A percentile compares a stretch with the other conserved stretches of the same genome.
These are phyloP conservation scores for Volvariella surrecta DNA, from an alignment of 1,284 basidiomycete species.

Conservation along the genomic window DNA sequence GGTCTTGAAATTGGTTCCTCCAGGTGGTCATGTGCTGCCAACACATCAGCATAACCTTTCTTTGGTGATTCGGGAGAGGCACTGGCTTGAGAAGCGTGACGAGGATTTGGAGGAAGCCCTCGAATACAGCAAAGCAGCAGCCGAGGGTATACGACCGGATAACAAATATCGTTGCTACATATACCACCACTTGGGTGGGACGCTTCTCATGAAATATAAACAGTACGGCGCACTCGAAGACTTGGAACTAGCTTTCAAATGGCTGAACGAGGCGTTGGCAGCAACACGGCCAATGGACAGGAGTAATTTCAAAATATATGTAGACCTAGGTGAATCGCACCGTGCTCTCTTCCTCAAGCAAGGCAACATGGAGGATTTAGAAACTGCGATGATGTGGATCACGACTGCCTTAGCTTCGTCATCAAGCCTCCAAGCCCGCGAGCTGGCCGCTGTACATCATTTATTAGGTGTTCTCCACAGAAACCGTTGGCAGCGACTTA, in stretches of 20 bases:
- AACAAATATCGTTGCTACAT: not conserved
- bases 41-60: slow-evolving; percentile 2
- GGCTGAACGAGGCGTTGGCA: not conserved
- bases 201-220: slow-evolving; percentile 3
- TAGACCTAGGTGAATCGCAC: slow-evolving; percentile 1
- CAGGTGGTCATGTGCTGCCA: too few species aligned
- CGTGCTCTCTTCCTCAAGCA: too few species aligned
- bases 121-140: slow-evolving; percentile 4
- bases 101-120: slow-evolving; percentile 7
- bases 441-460: too few species aligned
- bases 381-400: too few species aligned
- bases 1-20: too few species aligned
- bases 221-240: slow-evolving; percentile 2
- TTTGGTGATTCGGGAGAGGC: slow-evolving; percentile 4
- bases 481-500: slow-evolving; percentile 3
- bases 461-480: slow-evolving; percentile 1
- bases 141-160: slow-evolving; percentile 3
- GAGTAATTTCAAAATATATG: slow-evolving; percentile 3
- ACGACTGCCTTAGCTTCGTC: too few species aligned
- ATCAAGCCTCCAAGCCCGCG: too few species aligned
- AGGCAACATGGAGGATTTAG: too few species aligned
- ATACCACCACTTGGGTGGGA: slow-evolving; percentile 5
- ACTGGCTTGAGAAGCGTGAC: not conserved
- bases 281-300: not conserved
- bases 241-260: slow-evolving; percentile 5